Evolutionary conservation across 1,284 basidiomycete species (phyloP).

Genomic region (Boletus hoseneyae): DNA sequence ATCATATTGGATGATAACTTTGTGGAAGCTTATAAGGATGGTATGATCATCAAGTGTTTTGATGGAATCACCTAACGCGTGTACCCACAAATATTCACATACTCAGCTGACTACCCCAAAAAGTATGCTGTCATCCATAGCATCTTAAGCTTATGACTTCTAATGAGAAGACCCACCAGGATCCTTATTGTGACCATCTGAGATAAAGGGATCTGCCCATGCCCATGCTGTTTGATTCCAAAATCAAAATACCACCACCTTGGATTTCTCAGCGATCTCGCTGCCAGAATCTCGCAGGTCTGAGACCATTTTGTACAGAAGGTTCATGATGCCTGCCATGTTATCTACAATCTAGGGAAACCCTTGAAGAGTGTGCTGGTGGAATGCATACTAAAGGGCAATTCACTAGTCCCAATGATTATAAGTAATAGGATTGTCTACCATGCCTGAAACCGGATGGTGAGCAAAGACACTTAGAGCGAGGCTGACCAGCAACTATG

Average conservation of each 20-base stretch:
- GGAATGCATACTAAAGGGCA: neutral
- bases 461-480: too few relatives aligned
- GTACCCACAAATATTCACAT: neutral
- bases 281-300: neutral
- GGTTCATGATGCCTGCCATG: neutral
- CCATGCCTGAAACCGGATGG: too few relatives aligned
- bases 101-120: neutral
- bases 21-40: neutral
- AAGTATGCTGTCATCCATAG: neutral
- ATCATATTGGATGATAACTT: too few relatives aligned
- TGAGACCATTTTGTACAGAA: neutral
- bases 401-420: too few relatives aligned
- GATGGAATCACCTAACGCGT: neutral
- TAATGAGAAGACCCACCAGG: neutral
- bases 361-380: neutral
- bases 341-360: neutral
- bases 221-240: neutral
- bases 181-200: neutral
- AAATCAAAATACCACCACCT: neutral
- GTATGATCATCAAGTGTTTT: neutral
- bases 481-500: too few relatives aligned
- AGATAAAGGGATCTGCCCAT: neutral
- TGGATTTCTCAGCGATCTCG: neutral
- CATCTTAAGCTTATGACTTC: too few relatives aligned
- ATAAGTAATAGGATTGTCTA: too few relatives aligned